phyloP scores from a whole-genome alignment of 192 early-diverging fungal species.

The Coemansia sp. region DNA sequence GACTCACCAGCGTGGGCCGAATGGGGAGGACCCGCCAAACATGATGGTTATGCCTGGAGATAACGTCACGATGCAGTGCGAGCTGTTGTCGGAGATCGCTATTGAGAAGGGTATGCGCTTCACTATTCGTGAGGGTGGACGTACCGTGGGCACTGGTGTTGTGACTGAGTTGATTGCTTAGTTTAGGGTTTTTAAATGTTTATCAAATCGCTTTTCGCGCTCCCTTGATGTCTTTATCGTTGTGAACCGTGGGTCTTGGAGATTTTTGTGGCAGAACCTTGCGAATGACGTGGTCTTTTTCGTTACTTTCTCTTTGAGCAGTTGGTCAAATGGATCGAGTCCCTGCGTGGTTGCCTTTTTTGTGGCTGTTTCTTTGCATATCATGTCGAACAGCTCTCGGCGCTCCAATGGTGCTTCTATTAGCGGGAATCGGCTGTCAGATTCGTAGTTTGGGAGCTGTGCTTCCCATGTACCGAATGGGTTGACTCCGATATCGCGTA shows the following conservation, averaged over 20 bases:
- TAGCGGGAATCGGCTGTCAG: constrained; percentile 14
- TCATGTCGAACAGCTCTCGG: constrained; percentile 32
- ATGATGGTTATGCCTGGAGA: constrained; percentile 99
- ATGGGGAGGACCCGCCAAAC: constrained; percentile 79
- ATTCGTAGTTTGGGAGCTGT: constrained; percentile 1
- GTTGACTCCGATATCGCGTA: constrained; percentile 18
- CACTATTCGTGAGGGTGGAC: constrained; percentile 96
- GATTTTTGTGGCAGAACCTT: constrained; percentile 38
- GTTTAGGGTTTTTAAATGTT: constrained; percentile 13
- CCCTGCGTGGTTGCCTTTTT: neutral
- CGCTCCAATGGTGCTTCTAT: constrained; percentile 15
- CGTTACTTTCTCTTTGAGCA: constrained; percentile 23
- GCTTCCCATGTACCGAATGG: constrained; percentile 41
- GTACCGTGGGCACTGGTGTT: constrained; percentile 95
- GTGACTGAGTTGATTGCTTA: constrained; percentile 72
- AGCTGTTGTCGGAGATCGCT: constrained; percentile 78
- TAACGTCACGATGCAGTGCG: constrained; percentile 86
- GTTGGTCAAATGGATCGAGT: constrained; percentile 28
- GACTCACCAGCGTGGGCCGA: constrained; percentile 64
- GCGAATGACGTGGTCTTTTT: constrained; percentile 40
- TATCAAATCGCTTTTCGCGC: constrained; percentile 39
- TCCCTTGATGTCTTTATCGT: constrained; percentile 41
- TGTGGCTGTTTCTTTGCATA: constrained; percentile 16
- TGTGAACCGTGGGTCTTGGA: constrained; percentile 38
- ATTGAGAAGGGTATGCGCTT: constrained; percentile 94